phyloP scores from a whole-genome alignment of 1,284 basidiomycete genomes.

The Singerocomus inundabilis region DNA sequence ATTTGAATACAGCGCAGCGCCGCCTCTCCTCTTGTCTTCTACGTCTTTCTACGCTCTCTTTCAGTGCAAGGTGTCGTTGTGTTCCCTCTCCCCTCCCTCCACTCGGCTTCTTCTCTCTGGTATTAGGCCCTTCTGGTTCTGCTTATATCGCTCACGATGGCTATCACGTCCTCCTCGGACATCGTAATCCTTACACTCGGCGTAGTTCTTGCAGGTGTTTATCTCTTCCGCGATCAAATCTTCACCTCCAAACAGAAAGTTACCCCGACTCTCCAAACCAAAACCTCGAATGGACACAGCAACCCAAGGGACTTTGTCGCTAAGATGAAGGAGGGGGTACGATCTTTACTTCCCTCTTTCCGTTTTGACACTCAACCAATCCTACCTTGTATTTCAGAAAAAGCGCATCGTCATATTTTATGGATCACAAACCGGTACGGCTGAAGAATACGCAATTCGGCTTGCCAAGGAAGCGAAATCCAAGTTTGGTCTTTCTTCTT shows the following conservation, averaged over 20 bases:
- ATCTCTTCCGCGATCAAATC: constrained; percentile 77
- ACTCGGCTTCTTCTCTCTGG: neutral
- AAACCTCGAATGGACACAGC: constrained; percentile 59
- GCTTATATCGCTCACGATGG: constrained; percentile 21
- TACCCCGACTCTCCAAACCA: constrained; percentile 45
- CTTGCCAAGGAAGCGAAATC: constrained; percentile 93
- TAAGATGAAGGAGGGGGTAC: constrained; percentile 86
- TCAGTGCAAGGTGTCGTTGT: neutral
- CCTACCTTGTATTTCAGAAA: constrained; percentile 55
- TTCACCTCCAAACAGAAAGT: constrained; percentile 63
- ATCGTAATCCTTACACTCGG: constrained; percentile 67
- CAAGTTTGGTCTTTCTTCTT: constrained; percentile 88
- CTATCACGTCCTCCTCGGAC: constrained; percentile 54
- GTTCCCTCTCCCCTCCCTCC: neutral
- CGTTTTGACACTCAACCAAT: constrained; percentile 3
- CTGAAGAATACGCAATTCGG: constrained; percentile 93
- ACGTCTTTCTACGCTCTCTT: constrained; percentile 4
- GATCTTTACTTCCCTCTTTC: constrained; percentile 26
- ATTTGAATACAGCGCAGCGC: constrained; percentile 3
- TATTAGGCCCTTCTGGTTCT: neutral
- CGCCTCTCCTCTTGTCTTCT: constrained; percentile 20
- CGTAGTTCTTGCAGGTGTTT: constrained; percentile 67
- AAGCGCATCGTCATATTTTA: constrained; percentile 95
- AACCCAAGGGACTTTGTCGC: constrained; percentile 88
- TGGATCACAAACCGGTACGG: constrained; percentile 95